Conservation (phyloP, 176 grass and related monocot genomes). For the Eremochloa ophiuroides region DNA sequence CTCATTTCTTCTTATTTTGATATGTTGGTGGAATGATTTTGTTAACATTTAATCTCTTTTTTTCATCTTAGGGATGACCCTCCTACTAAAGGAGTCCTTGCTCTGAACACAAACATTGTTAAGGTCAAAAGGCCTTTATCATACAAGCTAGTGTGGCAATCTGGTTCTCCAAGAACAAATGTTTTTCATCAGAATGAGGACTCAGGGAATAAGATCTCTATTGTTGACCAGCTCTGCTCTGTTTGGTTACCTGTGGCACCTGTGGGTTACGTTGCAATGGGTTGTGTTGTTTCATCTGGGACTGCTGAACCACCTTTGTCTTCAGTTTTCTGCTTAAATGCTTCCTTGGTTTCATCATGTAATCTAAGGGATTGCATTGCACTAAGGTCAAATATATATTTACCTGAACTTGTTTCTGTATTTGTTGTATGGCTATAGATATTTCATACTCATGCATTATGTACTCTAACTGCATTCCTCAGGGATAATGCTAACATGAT, state of each 20-base stretch:
- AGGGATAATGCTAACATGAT: conserved; percentile 56
- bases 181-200: conserved; percentile 24
- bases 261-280: conserved; percentile 71
- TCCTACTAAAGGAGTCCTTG: conserved; percentile 86
- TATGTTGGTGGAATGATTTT: conserved; percentile 13
- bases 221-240: conserved; percentile 40
- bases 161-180: conserved; percentile 30
- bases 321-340: conserved; percentile 68
- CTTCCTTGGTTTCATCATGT: conserved; percentile 76
- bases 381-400: conserved; percentile 43
- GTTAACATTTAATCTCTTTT: conserved; percentile 16
- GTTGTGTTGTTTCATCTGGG: conserved; percentile 90
- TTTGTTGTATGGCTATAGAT: conserved; percentile 25
- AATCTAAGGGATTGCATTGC: conserved; percentile 77
- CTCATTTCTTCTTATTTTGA: conserved; percentile 12
- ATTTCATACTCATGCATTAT: conserved; percentile 24
- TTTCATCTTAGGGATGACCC: conserved; percentile 71
- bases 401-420: conserved; percentile 19
- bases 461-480: conserved; percentile 21
- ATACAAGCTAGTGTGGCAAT: conserved; percentile 83
- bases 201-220: conserved; percentile 20
- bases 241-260: conserved; percentile 97
- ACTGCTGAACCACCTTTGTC: conserved; percentile 71
- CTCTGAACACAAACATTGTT: conserved; percentile 85
- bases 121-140: conserved; percentile 93